phyloP scores from a whole-genome alignment of 148 eudicot genomes.

The Camellia japonica region DNA sequence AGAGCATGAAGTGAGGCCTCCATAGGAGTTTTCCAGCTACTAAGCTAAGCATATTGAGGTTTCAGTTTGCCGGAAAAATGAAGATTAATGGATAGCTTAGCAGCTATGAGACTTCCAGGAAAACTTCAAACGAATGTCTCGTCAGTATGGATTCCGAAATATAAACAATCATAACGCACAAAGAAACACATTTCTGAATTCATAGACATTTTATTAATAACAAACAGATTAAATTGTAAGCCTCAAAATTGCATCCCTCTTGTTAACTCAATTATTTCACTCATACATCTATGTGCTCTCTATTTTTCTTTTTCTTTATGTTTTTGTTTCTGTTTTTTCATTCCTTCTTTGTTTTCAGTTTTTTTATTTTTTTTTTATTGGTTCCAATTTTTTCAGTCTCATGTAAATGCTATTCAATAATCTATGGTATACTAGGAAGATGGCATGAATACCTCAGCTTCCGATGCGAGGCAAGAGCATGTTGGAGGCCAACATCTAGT shows the following conservation, averaged over 20 bases:
- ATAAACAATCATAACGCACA: not conserved
- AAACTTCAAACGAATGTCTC: not conserved
- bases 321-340: not conserved
- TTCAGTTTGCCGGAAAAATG: not conserved
- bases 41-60: not conserved
- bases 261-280: not conserved
- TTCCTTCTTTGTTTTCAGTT: no score
- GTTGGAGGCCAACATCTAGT: conserved; percentile 57
- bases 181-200: not conserved
- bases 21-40: not conserved
- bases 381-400: not conserved
- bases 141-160: no score
- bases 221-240: not conserved
- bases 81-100: not conserved
- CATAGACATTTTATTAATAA: not conserved
- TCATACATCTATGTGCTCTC: conserved; percentile 9
- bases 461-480: conserved; percentile 62
- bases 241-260: conserved; percentile 18
- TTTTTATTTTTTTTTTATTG: no score
- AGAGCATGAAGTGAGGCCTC: no score
- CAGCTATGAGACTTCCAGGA: no score
- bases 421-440: conserved; percentile 56
- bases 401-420: conserved; percentile 10
- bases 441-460: conserved; percentile 82
- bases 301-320: not conserved